A percentile compares a stretch with the other conserved stretches of the same genome.
Evolutionary conservation across 495 filamentous ascomycete species (phyloP).

Genomic region (Hypoxylon cercidicola): DNA sequence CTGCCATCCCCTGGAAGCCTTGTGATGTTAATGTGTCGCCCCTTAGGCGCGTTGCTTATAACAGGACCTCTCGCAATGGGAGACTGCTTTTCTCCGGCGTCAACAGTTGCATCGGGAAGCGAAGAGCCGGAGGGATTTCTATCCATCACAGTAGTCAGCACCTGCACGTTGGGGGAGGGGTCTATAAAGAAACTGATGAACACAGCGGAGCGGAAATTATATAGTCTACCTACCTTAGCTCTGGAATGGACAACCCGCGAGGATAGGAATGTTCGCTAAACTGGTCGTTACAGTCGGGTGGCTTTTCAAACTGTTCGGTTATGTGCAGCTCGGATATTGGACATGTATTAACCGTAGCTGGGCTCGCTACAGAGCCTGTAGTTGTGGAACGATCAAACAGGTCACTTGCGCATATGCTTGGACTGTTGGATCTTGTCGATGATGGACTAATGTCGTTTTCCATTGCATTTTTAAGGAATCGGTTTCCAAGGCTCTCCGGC

Average conservation of each 20-base stretch:
- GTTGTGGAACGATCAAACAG: slow-evolving; percentile 12
- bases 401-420: slow-evolving; percentile 1
- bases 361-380: slow-evolving; percentile 11
- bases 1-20: neutral
- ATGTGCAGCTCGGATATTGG: slow-evolving; percentile 6
- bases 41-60: neutral
- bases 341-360: slow-evolving; percentile 7
- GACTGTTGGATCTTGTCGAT: slow-evolving; percentile 14
- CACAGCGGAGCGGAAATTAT: too few relatives aligned
- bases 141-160: neutral
- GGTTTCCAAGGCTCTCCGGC: neutral
- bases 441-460: neutral
- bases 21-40: neutral
- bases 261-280: neutral
- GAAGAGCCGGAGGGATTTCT: neutral
- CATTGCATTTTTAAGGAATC: neutral
- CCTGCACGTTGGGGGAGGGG: neutral
- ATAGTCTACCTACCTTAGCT: neutral
- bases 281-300: slow-evolving; percentile 4
- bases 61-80: neutral
- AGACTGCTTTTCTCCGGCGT: neutral
- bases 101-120: neutral
- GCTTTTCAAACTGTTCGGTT: slow-evolving; percentile 7
- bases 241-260: neutral
- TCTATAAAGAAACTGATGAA: too few relatives aligned